These are phyloP conservation scores for Termitomyces titanicus DNA, from an alignment of 768 basidiomycete genomes.

Conservation along the genomic window DNA sequence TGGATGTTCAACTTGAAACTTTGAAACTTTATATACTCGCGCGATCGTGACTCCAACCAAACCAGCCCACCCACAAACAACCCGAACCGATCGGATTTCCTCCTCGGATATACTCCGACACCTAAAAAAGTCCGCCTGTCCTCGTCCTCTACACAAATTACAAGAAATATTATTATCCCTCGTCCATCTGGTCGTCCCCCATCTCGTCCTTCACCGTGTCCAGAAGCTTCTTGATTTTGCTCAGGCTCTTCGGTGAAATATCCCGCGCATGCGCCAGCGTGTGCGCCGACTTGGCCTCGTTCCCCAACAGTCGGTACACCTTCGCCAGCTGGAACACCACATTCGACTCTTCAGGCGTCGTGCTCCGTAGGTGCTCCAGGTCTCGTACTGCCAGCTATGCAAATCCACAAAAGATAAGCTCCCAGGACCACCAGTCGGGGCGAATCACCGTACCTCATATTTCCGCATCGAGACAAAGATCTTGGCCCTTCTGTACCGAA, in stretches of 20 bases:
- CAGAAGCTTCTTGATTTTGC: conserved; percentile 77
- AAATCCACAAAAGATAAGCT: conserved; percentile 20
- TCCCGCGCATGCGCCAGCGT: conserved; percentile 90
- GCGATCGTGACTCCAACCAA: conserved; percentile 14
- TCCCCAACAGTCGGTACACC: conserved; percentile 79
- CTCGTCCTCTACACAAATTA: conserved; percentile 11
- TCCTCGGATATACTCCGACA: too few species aligned
- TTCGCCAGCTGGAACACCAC: conserved; percentile 95
- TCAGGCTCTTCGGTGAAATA: conserved; percentile 85
- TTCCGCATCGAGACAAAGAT: conserved; percentile 82
- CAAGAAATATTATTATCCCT: conserved; percentile 50
- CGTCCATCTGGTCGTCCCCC: conserved; percentile 70
- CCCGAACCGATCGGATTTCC: conserved; percentile 8
- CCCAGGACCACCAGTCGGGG: not conserved
- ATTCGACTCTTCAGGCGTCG: conserved; percentile 94
- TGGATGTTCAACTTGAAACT: conserved; percentile 13
- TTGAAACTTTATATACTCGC: conserved; percentile 21
- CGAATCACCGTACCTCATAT: conserved; percentile 63
- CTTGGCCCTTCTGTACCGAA: conserved; percentile 91
- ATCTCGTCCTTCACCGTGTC: conserved; percentile 63
- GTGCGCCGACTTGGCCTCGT: conserved; percentile 76
- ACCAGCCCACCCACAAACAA: conserved; percentile 16
- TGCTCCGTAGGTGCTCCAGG: conserved; percentile 73
- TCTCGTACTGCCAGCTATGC: conserved; percentile 77
- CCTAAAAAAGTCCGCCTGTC: conserved; percentile 9